These are phyloP conservation scores for Globisporangium abappressorium DNA, from an alignment of 352 stramenopile genomes.

Conservation along the genomic window DNA sequence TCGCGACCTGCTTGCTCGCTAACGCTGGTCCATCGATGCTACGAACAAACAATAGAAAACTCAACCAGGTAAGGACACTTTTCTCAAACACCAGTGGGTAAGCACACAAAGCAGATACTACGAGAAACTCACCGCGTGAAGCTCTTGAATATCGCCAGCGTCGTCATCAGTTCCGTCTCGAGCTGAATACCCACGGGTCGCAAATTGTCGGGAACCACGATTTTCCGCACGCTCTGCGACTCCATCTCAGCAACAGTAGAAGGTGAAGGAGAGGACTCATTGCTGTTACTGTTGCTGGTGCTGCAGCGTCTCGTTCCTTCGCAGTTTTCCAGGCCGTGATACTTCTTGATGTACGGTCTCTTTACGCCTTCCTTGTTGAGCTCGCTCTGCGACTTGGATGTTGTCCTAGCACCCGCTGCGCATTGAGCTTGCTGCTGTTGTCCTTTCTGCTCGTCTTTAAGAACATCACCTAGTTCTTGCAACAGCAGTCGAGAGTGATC, in stretches of 20 bases:
- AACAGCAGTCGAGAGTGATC: conserved; percentile 14
- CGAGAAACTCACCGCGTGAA: conserved; percentile 21
- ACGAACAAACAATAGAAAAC: not conserved
- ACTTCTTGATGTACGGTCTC: conserved; percentile 16
- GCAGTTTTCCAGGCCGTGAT: conserved; percentile 17
- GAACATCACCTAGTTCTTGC: not conserved
- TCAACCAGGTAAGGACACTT: not conserved
- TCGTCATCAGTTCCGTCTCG: conserved; percentile 36
- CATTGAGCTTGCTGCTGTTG: not conserved
- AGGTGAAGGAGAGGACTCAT: not conserved
- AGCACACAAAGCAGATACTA: not conserved
- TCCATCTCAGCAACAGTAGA: not conserved
- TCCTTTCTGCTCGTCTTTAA: not conserved
- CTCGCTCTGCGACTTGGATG: not conserved
- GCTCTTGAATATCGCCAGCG: conserved; percentile 29
- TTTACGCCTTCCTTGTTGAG: not conserved
- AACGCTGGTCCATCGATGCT: conserved; percentile 16
- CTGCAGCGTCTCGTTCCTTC: conserved; percentile 14
- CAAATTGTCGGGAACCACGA: conserved; percentile 27
- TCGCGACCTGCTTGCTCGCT: conserved; percentile 8
- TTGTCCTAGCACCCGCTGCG: not conserved
- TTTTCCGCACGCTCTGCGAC: conserved; percentile 15
- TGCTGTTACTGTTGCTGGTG: not conserved
- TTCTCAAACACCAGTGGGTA: not conserved
- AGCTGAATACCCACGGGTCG: conserved; percentile 26